Base-by-base conservation (phyloP, 139 green algal genomes). In the Trebouxia sp. region DNA sequence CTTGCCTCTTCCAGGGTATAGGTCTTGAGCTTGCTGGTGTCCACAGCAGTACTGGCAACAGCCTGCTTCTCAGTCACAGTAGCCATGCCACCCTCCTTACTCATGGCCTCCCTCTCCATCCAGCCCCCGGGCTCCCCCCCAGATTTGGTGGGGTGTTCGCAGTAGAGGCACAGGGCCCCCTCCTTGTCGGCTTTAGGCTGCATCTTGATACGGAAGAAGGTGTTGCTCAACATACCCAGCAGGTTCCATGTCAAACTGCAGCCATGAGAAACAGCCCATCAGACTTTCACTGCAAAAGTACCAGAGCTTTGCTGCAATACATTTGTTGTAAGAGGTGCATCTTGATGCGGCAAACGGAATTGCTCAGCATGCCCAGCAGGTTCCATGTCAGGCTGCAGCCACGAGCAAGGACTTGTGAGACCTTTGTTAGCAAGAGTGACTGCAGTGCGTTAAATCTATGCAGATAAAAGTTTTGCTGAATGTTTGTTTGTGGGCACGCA, bases 171-270 rank as follows among this genome's bases (percentile, higher is more conserved):
- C 62, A 88, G 72, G 45, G 35, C 51, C 24, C 82, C 88, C 4
- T 85, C 76, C 11, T 15, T 2, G 5, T 41, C 72, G 24, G 55
- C 50, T 15, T 72, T 47, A 8, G 55, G 69, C 28, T 76, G 26
- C 50, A 78, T 82, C 77, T 85, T 88, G 56, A 87, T 76, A 79
- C 88, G 82, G 87, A 93, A 98, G 80, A 93, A 89, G 85, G 89
- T 95, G 90, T 99, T 99, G 93, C 99, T 99, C 90, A 98, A 94
- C 97, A 99, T 98, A 82, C 97, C 97, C 93, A 99, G 97, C 39
- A 98, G 41, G 78, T 98, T 99, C 96, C 96, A 99, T 2, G 93
- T 97, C 81, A 95, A 88, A n/a, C 74, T 28, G 84, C 87, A 80
- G 0, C 45, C 14, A 24, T 39, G n/a, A n/a, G n/a, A 69, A 17